Percentiles rank a stretch among this genome's conserved stretches.
Evolutionary conservation across 2,329 filamentous ascomycete genomes (phyloP).

Genomic region (Plenodomus tracheiphilus): DNA sequence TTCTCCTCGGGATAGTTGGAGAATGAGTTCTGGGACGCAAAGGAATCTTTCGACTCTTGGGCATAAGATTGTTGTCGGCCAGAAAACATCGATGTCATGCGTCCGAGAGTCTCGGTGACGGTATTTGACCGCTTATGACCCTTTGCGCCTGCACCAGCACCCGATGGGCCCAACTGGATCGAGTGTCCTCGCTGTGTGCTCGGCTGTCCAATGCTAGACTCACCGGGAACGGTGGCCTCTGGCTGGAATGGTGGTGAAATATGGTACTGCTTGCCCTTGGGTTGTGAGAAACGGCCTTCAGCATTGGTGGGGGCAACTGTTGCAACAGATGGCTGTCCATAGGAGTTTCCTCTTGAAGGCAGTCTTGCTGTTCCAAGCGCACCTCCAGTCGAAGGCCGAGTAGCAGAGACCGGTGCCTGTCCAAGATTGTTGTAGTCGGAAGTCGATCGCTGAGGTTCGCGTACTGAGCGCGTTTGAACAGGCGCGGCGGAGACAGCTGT

Average conservation of each 20-base stretch:
- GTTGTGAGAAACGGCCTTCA: slow-evolving; percentile 86
- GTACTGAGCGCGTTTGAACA: slow-evolving; percentile 41
- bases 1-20: slow-evolving; percentile 52
- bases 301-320: slow-evolving; percentile 86
- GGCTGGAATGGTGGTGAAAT: slow-evolving; percentile 69
- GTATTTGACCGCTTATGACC: slow-evolving; percentile 68
- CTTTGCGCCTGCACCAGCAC: slow-evolving; percentile 28
- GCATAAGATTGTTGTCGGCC: slow-evolving; percentile 46
- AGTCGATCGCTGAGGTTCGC: slow-evolving; percentile 56
- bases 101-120: slow-evolving; percentile 75
- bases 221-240: slow-evolving; percentile 30
- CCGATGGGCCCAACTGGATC: slow-evolving; percentile 48
- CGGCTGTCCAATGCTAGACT: slow-evolving; percentile 62
- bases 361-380: slow-evolving; percentile 68
- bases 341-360: slow-evolving; percentile 74
- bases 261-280: slow-evolving; percentile 67
- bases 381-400: slow-evolving; percentile 77
- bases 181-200: slow-evolving; percentile 58
- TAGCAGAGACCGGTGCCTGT: slow-evolving; percentile 47
- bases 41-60: slow-evolving; percentile 35
- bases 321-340: slow-evolving; percentile 85
- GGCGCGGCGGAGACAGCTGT: slow-evolving; percentile 25
- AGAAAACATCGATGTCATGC: slow-evolving; percentile 81
- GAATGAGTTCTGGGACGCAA: slow-evolving; percentile 52
- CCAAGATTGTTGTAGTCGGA: slow-evolving; percentile 51